phyloP scores from a whole-genome alignment of 176 grass and related monocot species.

The Triticum timopheevii region DNA sequence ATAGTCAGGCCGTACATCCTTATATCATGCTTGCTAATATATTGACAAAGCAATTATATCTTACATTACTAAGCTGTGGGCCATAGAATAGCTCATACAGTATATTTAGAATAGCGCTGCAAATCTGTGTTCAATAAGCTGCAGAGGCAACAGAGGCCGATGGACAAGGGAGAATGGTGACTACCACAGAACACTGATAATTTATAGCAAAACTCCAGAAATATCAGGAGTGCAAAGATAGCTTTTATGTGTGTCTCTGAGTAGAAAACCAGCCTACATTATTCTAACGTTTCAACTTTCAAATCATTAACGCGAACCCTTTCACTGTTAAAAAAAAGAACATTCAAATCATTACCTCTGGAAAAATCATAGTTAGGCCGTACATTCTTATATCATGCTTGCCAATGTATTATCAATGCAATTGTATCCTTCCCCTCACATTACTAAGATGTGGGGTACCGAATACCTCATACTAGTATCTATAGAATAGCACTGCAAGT shows the following conservation, averaged over 20 bases:
- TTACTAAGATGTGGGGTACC: background rate
- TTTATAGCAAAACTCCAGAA: background rate
- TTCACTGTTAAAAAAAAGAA: background rate
- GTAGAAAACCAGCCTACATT: background rate
- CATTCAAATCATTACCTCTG: background rate
- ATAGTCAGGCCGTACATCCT: background rate
- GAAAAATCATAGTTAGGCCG: background rate
- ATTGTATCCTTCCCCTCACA: background rate
- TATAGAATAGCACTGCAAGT: background rate
- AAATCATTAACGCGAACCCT: background rate
- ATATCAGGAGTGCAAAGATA: background rate
- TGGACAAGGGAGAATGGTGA: background rate
- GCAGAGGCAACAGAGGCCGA: background rate
- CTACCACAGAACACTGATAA: background rate
- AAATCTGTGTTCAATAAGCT: background rate
- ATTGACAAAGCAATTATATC: background rate
- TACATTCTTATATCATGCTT: background rate
- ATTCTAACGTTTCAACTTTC: background rate
- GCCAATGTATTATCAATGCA: conserved; percentile 8
- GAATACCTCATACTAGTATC: conserved; percentile 2
- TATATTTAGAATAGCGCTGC: background rate
- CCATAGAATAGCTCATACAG: background rate
- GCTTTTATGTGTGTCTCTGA: background rate
- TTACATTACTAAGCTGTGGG: background rate
- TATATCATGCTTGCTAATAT: background rate